Percentiles rank a stretch among this genome's conserved stretches.
phyloP scores from a whole-genome alignment of 2,329 filamentous ascomycete genomes.

The Rutstroemia sp. region DNA sequence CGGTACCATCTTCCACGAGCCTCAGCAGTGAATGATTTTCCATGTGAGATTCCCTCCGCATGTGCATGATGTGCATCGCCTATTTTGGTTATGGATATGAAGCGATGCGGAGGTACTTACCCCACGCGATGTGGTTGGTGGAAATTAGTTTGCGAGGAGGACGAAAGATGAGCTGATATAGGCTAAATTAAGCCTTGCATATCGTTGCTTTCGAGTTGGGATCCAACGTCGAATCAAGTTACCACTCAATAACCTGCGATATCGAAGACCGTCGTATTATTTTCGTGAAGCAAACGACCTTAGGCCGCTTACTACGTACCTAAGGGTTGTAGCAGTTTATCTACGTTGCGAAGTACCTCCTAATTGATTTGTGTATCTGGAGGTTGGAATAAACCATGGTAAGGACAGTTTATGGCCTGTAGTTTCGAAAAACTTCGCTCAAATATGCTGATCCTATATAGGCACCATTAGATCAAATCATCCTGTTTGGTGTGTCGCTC shows the following conservation, averaged over 20 bases:
- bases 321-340: background rate
- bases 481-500: conserved; percentile 2
- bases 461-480: conserved; percentile 6
- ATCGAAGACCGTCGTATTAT: background rate
- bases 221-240: too few species aligned
- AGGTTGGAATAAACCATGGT: background rate
- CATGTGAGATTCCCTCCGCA: too few species aligned
- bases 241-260: background rate
- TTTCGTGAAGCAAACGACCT: background rate
- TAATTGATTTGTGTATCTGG: background rate
- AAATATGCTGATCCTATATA: background rate
- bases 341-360: background rate
- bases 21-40: too few species aligned
- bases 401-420: background rate
- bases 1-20: too few species aligned
- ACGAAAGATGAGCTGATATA: background rate
- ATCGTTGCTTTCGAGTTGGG: too few species aligned
- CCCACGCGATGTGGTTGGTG: background rate
- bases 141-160: background rate
- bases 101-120: background rate
- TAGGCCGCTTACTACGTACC: background rate
- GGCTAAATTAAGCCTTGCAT: background rate
- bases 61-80: too few species aligned
- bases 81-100: too few species aligned
- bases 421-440: background rate